Conservation (phyloP, 2,329 filamentous ascomycete species). For the Clarireedia sp. region DNA sequence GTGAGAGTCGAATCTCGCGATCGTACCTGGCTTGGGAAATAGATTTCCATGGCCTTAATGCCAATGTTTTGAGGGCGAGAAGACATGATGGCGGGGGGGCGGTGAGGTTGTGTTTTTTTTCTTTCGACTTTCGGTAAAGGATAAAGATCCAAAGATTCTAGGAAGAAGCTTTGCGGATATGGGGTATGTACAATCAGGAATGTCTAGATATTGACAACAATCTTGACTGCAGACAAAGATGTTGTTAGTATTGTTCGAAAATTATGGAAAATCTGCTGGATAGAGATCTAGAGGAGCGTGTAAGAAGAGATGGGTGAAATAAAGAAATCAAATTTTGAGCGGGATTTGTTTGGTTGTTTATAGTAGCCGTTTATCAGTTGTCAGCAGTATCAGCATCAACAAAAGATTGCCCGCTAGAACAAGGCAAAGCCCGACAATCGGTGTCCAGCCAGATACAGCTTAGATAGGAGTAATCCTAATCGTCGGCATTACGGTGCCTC, state of each 20-base stretch:
- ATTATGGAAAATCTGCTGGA: background rate
- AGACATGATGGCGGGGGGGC: slow-evolving; percentile 47
- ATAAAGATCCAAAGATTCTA: background rate
- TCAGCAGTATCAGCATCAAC: background rate
- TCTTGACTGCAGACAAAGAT: slow-evolving; percentile 7
- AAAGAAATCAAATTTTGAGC: background rate
- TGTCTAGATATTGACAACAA: background rate
- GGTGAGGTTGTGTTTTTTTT: slow-evolving; percentile 16
- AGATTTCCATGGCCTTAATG: slow-evolving; percentile 89
- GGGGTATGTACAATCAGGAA: slow-evolving; percentile 3
- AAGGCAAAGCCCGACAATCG: slow-evolving; percentile 2
- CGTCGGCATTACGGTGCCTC: too few relatives aligned
- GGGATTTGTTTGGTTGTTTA: background rate
- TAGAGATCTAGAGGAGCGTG: background rate
- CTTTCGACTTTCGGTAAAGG: background rate
- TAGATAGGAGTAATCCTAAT: background rate
- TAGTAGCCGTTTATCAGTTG: background rate
- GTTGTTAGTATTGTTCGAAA: slow-evolving; percentile 4
- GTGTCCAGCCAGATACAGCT: background rate
- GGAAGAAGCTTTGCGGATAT: background rate
- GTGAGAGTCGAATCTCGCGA: background rate
- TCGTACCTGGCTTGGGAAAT: slow-evolving; percentile 77
- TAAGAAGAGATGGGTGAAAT: background rate
- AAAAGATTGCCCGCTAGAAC: background rate
- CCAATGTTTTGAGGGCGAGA: slow-evolving; percentile 77